Percentiles rank a stretch among this genome's conserved stretches.
phyloP scores from a whole-genome alignment of 371 early-diverging fungal genomes.

The Capniomyces stellatus region DNA sequence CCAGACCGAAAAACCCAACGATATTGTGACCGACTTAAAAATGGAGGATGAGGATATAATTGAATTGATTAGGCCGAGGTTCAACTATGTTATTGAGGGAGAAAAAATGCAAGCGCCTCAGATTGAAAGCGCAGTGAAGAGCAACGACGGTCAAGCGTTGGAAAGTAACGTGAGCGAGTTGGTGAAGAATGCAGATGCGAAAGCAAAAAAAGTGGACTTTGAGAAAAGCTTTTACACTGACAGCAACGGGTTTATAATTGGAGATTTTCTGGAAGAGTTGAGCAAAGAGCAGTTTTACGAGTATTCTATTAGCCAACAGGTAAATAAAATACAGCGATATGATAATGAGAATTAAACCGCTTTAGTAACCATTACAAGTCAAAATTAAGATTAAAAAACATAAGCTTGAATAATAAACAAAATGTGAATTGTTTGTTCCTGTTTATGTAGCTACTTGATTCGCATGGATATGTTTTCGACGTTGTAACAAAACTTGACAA shows the following conservation, averaged over 20 bases:
- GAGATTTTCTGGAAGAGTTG: slow-evolving; percentile 23
- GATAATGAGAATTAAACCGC: too few species aligned
- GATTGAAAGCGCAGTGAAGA: too few species aligned
- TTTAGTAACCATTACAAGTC: too few species aligned
- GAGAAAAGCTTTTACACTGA: slow-evolving; percentile 20
- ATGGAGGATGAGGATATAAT: too few species aligned
- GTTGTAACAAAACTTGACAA: slow-evolving; percentile 42
- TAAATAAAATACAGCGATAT: too few species aligned
- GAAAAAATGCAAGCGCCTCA: neutral
- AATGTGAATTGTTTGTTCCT: too few species aligned
- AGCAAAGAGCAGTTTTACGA: slow-evolving; percentile 7
- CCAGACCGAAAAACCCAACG: neutral
- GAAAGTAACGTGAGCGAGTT: neutral
- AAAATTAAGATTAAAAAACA: too few species aligned
- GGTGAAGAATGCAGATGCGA: neutral
- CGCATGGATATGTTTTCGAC: slow-evolving; percentile 24
- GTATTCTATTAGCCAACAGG: slow-evolving; percentile 17
- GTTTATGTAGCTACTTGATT: too few species aligned
- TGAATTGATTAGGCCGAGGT: neutral
- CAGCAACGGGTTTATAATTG: slow-evolving; percentile 13
- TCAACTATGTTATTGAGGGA: neutral
- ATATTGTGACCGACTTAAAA: too few species aligned
- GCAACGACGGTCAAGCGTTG: too few species aligned
- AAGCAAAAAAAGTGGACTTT: slow-evolving; percentile 15
- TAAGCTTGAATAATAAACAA: too few species aligned